Conservation (phyloP, 441 rosid species). For the Sinapis alba region DNA sequence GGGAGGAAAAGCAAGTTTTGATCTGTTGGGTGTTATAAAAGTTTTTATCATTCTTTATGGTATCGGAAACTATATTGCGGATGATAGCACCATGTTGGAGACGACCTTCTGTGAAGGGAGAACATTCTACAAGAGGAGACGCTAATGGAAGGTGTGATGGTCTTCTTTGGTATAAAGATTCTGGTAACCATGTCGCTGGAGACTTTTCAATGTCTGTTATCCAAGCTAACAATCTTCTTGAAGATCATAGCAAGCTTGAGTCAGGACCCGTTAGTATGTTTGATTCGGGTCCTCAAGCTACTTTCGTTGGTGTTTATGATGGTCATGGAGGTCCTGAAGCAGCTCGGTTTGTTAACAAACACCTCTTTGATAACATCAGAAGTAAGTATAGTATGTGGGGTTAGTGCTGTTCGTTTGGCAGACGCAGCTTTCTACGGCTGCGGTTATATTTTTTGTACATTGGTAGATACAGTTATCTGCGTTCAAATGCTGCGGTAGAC, state of each 20-base stretch:
- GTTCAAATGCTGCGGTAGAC: too few relatives aligned
- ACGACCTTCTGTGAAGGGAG: conserved; percentile 40
- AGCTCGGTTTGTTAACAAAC: conserved; percentile 40
- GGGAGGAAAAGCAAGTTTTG: conserved; percentile 15
- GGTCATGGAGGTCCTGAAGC: conserved; percentile 48
- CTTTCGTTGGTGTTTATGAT: conserved; percentile 44
- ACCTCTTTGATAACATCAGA: conserved; percentile 38
- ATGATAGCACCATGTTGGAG: conserved; percentile 44
- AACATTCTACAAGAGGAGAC: conserved; percentile 32
- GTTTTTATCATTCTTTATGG: conserved; percentile 23
- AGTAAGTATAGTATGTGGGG: too few relatives aligned
- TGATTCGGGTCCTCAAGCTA: conserved; percentile 44
- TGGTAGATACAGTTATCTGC: too few relatives aligned
- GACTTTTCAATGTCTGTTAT: conserved; percentile 45
- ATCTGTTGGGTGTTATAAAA: neutral
- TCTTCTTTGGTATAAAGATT: conserved; percentile 45
- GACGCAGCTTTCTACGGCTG: too few relatives aligned
- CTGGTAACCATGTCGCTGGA: conserved; percentile 41
- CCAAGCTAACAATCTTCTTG: conserved; percentile 44
- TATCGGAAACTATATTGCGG: conserved; percentile 36
- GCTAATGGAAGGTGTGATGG: conserved; percentile 41
- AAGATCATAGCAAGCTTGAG: conserved; percentile 44
- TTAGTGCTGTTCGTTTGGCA: too few relatives aligned
- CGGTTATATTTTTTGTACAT: too few relatives aligned
- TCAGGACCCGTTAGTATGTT: conserved; percentile 40